Conservation (phyloP, 2,329 filamentous ascomycete species). For the Aspergillus sp. region DNA sequence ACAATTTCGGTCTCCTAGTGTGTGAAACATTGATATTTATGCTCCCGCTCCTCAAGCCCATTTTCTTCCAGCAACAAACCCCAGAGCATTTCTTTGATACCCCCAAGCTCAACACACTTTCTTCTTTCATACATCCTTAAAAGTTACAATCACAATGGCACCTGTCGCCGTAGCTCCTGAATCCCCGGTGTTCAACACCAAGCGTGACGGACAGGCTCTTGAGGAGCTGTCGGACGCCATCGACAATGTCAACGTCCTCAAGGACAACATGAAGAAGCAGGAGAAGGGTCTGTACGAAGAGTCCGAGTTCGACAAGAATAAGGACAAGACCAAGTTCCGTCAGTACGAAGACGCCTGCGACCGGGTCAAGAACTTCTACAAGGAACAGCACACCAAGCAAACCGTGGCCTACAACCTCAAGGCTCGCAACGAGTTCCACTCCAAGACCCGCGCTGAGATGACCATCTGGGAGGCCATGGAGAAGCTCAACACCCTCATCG, state of each 20-base stretch:
- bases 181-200: slow-evolving; percentile 36
- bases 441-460: slow-evolving; percentile 71
- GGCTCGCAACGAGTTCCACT: slow-evolving; percentile 71
- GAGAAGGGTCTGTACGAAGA: slow-evolving; percentile 49
- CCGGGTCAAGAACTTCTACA: slow-evolving; percentile 84
- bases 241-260: slow-evolving; percentile 62
- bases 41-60: not conserved
- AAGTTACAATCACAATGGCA: slow-evolving; percentile 28
- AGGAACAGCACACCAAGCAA: slow-evolving; percentile 65
- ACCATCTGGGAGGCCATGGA: slow-evolving; percentile 90
- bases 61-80: slow-evolving; percentile 3
- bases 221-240: slow-evolving; percentile 62
- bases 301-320: slow-evolving; percentile 70
- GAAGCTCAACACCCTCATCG: slow-evolving; percentile 86
- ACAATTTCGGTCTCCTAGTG: not conserved
- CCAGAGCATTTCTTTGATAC: slow-evolving; percentile 6
- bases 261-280: slow-evolving; percentile 51
- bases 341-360: slow-evolving; percentile 83
- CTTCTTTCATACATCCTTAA: not conserved
- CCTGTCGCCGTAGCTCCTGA: slow-evolving; percentile 31
- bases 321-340: slow-evolving; percentile 78
- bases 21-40: slow-evolving; percentile 9
- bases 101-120: not conserved
- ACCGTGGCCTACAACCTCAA: slow-evolving; percentile 73
- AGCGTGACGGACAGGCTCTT: slow-evolving; percentile 59